phyloP scores from a whole-genome alignment of 208 protist genomes.

The Leptomonas seymouri region DNA sequence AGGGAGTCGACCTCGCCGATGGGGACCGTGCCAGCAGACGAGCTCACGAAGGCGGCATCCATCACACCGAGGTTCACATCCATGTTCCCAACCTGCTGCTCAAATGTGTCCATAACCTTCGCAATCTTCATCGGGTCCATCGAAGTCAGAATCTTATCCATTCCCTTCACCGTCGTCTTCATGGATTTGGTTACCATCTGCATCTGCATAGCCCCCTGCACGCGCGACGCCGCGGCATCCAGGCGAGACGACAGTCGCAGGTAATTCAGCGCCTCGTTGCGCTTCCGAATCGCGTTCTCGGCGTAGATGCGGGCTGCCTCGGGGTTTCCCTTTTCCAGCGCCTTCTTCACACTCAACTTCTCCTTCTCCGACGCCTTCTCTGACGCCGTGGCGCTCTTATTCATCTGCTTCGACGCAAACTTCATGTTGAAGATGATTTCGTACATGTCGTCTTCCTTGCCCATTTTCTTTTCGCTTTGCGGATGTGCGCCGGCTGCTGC shows the following conservation, averaged over 20 bases:
- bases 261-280: constrained; percentile 96
- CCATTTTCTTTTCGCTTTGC: constrained; percentile 34
- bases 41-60: constrained; percentile 92
- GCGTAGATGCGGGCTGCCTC: constrained; percentile 98
- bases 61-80: constrained; percentile 94
- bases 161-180: constrained; percentile 92
- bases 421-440: constrained; percentile 97
- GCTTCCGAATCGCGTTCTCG: constrained; percentile 97
- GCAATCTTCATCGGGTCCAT: constrained; percentile 94
- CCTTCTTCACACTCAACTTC: constrained; percentile 94
- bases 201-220: constrained; percentile 96
- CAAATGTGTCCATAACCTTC: constrained; percentile 97
- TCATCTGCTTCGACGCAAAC: constrained; percentile 96
- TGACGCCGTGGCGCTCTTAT: constrained; percentile 77
- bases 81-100: constrained; percentile 96
- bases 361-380: constrained; percentile 94
- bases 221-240: constrained; percentile 94
- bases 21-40: constrained; percentile 89
- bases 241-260: constrained; percentile 94
- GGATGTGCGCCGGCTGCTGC: neutral
- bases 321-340: constrained; percentile 97
- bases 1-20: constrained; percentile 90
- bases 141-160: constrained; percentile 94
- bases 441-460: constrained; percentile 75
- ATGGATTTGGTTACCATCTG: constrained; percentile 93